Evolutionary conservation across 1,284 basidiomycete genomes (phyloP), one percentile per base, ranked within the genome.

Genomic region (Exsudoporus floridanus): DNA sequence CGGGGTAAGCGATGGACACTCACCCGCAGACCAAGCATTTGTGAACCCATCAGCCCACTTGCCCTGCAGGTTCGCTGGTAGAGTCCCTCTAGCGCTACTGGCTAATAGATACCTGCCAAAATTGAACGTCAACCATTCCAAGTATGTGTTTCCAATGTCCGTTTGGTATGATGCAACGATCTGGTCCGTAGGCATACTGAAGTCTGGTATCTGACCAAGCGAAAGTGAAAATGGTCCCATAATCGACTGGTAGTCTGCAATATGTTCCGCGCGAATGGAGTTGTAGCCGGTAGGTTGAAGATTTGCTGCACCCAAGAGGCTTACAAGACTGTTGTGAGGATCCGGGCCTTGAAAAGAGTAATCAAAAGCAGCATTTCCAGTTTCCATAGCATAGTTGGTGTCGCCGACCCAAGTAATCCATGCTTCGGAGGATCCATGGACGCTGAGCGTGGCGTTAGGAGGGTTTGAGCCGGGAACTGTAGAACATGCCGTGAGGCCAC

Each of bases 71-170:
- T 90, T 90, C 5, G 84, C 80, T 2, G 88, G 87, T 25, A 90
- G 70, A 3, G 56, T 57, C 0, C 88, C 84, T 52, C 86, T 73
- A 6, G 83, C 78, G 57, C 84, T 86, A 50, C 77, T 77, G 19
- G 76, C 72, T 14, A 89, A 72, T 59, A 90, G 61, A 59, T 89
- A 88, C 43, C 87, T 72, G n/a, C 86, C 87, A 60, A 76, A 84
- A 62, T 89, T 87, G 67, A 90, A 89, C 48, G 82, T 50, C 30
- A 90, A 50, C 86, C 85, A 88, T 63, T 90, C 86, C 12, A 90
- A 57, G 61, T 89, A 88, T 18, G 77, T 61, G 57, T 88, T 79
- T 5, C 85, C 86, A 4, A 67, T 64, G 57, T 82, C 79, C 14
- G 75, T 73, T 52, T 73, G 59, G 59, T 90, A 90, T 44, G 72